Base-by-base conservation (phyloP, 306 rosid genomes). In the Quercus variabilis region DNA sequence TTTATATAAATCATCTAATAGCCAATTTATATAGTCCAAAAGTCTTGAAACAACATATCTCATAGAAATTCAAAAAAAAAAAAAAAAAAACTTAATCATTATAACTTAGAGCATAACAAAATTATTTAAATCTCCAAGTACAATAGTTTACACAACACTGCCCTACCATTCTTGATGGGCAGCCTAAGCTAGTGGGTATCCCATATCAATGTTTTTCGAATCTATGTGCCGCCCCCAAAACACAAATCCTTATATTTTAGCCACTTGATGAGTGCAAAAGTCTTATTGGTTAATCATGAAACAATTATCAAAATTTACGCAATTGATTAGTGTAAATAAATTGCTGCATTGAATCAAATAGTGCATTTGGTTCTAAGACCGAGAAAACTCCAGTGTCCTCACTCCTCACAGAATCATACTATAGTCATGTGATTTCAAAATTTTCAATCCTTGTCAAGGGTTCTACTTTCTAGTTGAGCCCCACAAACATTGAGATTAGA, bases 161-260 rank as follows among this genome's bases (percentile, higher is more conserved):
- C 55, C 78, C 86, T 70, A 79, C 55, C 25, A 18, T 41, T 69
- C 38, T 49, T 56, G 76, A 78, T 30, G 3, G 15, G 21, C 38
- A 25, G n/a, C 76, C 76, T 31, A 18, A 35, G 41, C 54, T 9
- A 33, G 11, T 17, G 20, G 23, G 46, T 31, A 65, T 30, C 23
- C 20, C 54, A 49, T 12, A 12, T 49, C 54, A 49, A 49, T 49
- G 54, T 49, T 49, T 49, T 13, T 49, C 54, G 1, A 49, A 49
- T 13, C 54, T 11, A 38, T 38, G 46, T 38, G 46, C 46, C 46
- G 3, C 46, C 46, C 0, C 10, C 11, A 2, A 7, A 7, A 19
- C 15, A 19, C 5, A 69, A 21, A 10, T n/a, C 6, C 55, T 19
- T 5, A 35, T 41, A 38, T 38, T 19, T 33, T n/a, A 7, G 55